phyloP scores from a whole-genome alignment of 306 rosid genomes.

The Vigna nakashimae region DNA sequence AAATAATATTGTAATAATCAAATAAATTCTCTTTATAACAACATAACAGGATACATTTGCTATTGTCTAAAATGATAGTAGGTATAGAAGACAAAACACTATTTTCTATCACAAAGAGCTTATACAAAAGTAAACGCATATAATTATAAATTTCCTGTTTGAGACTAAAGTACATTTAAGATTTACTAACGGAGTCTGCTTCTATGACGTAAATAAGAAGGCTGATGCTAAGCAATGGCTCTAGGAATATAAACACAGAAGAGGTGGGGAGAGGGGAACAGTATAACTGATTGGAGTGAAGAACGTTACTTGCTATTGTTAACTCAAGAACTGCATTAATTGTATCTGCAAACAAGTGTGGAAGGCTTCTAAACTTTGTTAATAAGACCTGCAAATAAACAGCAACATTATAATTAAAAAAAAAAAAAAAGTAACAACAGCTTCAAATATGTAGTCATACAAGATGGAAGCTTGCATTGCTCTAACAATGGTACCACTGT shows the following conservation, averaged over 20 bases:
- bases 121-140: background rate
- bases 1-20: background rate
- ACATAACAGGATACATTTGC: conserved; percentile 9
- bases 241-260: background rate
- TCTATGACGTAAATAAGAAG: conserved; percentile 5
- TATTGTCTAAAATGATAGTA: background rate
- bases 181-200: conserved; percentile 24
- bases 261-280: background rate
- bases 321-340: conserved; percentile 75
- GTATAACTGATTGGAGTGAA: conserved; percentile 27
- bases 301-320: conserved; percentile 78
- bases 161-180: conserved; percentile 30
- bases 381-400: conserved; percentile 65
- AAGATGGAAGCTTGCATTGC: too few species aligned
- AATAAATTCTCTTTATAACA: conserved; percentile 18
- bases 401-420: background rate
- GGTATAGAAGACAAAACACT: conserved; percentile 23
- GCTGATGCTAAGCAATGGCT: background rate
- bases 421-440: background rate
- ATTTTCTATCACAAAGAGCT: conserved; percentile 17
- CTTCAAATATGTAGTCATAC: background rate
- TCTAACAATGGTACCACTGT: background rate
- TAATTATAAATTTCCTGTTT: conserved; percentile 8
- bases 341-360: conserved; percentile 82
- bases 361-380: conserved; percentile 86